Conservation (phyloP, 768 basidiomycete genomes). For the Saitozyma podzolica region DNA sequence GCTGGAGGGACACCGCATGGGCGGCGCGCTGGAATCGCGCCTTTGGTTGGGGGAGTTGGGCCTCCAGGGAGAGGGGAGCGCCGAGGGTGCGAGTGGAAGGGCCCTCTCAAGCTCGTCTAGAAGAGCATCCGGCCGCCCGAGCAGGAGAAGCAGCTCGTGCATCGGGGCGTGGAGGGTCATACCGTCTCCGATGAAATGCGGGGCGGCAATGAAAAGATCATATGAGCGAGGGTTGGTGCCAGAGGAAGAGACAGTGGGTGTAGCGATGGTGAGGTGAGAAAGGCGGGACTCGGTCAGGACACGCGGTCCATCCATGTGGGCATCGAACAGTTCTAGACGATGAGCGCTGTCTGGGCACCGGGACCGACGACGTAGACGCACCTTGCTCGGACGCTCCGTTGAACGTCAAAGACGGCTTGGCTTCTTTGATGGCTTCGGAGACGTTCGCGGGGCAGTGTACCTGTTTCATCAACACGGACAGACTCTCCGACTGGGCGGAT, state of each 20-base stretch:
- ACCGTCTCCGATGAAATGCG: constrained; percentile 79
- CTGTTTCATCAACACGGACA: no score
- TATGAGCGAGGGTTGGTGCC: constrained; percentile 49
- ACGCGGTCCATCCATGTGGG: constrained; percentile 5
- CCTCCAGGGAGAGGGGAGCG: not conserved
- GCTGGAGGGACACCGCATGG: constrained; percentile 4
- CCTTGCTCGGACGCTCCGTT: no score
- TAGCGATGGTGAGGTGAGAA: constrained; percentile 2
- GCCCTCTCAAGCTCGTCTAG: not conserved
- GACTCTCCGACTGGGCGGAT: no score
- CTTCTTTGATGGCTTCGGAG: no score
- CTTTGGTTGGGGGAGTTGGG: not conserved
- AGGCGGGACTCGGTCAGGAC: not conserved
- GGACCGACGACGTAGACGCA: no score
- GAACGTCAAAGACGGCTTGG: no score
- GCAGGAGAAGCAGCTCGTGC: constrained; percentile 6
- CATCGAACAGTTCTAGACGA: not conserved
- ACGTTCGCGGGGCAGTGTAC: no score
- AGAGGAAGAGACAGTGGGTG: not conserved
- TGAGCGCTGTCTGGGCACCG: not conserved
- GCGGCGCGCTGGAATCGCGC: not conserved
- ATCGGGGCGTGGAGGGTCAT: constrained; percentile 69
- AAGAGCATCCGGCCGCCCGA: not conserved
- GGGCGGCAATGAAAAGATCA: constrained; percentile 69
- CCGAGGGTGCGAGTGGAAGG: not conserved